Evolutionary conservation across 768 basidiomycete species (phyloP), one percentile per base, ranked within the genome.

Genomic region (Imleria badia): DNA sequence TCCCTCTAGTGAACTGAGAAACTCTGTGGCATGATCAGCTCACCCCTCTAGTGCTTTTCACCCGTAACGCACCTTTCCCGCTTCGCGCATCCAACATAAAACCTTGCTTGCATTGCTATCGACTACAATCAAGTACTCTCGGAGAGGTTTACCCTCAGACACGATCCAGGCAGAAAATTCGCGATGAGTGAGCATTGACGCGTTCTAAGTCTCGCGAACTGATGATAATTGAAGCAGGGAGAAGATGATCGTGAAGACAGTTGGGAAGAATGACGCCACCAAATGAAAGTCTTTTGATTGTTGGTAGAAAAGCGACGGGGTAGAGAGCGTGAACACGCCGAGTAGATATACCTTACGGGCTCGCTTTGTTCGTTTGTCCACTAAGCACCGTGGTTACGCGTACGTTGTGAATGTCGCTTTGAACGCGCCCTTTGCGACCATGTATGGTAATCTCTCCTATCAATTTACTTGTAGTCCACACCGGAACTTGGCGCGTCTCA

Each of bases 121-220:
- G 30, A 81, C 68, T 7, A 78, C 75, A 9, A 78, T 73, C n/a
- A 84, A 68, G 66, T 84, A 82, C 66, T 87, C 85, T 6, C 73
- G 76, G 12, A 88, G 62, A 12, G 68, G 63, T 51, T 74, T 59
- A 6, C 78, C 81, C 31, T 81, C 78, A 38, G 76, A 79, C 34
- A 75, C 73, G 48, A 90, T 83, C 83, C 87, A 89, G 22, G 87
- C 86, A 14, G 84, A 84, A 69, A 87, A 88, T 7, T 78, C 82
- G 17, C 79, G 78, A 66, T 81, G 79, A 0, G 76, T 76, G 54
- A 85, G 76, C 79, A 82, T 83, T 9, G 49, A 30, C 5, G 9
- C n/a, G n/a, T n/a, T n/a, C n/a, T n/a, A n/a, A n/a, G n/a, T n/a
- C n/a, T n/a, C n/a, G n/a, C n/a, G n/a, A n/a, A n/a, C 40, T 11